Conservation (phyloP, 1,284 basidiomycete genomes). For the Naganishia liquefaciens region DNA sequence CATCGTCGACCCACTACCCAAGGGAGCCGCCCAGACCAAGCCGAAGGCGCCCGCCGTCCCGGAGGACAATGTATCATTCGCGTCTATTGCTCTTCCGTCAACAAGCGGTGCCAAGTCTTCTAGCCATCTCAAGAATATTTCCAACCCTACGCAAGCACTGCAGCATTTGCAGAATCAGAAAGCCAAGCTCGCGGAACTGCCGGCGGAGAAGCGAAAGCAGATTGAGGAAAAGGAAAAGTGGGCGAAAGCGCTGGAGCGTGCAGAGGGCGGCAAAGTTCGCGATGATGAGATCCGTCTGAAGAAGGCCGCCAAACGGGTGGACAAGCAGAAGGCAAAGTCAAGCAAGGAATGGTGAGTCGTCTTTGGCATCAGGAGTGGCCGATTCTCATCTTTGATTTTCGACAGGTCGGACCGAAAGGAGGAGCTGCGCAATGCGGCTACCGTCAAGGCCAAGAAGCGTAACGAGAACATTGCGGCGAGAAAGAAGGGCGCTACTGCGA, state of each 20-base stretch:
- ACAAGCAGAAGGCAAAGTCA: constrained; percentile 79
- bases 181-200: constrained; percentile 68
- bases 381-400: neutral
- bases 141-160: constrained; percentile 81
- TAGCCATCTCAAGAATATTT: constrained; percentile 59
- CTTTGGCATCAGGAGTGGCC: neutral
- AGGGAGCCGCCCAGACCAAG: constrained; percentile 31
- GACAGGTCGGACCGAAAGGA: constrained; percentile 80
- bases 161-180: constrained; percentile 72
- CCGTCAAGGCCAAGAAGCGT: constrained; percentile 81
- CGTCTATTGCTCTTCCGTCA: constrained; percentile 59
- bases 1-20: constrained; percentile 59
- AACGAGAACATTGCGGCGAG: constrained; percentile 81
- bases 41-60: constrained; percentile 43
- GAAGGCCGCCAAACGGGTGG: constrained; percentile 84
- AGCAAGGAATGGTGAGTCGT: constrained; percentile 75
- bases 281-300: constrained; percentile 79
- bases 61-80: constrained; percentile 66
- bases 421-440: constrained; percentile 68
- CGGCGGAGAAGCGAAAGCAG: constrained; percentile 74
- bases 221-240: constrained; percentile 77
- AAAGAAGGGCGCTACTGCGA: too few relatives aligned
- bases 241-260: constrained; percentile 78
- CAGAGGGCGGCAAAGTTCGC: constrained; percentile 81
- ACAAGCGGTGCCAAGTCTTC: constrained; percentile 56